Base-by-base conservation (phyloP, 192 early-diverging fungal species). In the Coemansia sp. region DNA sequence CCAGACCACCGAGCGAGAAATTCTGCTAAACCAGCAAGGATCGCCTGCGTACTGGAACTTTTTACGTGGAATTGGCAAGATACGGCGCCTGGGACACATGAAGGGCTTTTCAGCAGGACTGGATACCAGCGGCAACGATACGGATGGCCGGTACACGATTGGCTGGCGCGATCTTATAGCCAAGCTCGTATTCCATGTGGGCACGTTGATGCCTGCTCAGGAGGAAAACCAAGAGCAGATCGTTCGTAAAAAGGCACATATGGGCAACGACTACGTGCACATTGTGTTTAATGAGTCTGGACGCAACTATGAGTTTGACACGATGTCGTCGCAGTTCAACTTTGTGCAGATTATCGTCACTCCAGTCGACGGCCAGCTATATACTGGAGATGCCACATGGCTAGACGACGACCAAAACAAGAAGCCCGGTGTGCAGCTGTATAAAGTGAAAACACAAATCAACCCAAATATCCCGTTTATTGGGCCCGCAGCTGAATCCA, bases 231-330 rank as follows among this genome's bases (percentile, higher is more conserved):
- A 84, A 42, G 94, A 99, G 68, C 84, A 87, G 43, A 73, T 84
- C 42, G 83, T 91, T 62, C 87, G 82, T 57, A 99, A 99, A 62
- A 99, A 99, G 78, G 79, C 92, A 23, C 93, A 96, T 64, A 93
- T 99, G 58, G 96, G 93, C 39, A 99, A 99, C 64, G 93, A 99
- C 74, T 97, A 86, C 78, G 91, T 99, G 45, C 85, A 86, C 31
- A 88, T 99, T 58, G 85, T 96, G 8, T 99, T 87, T 60, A 94
- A 97, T 64, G 94, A 99, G 63, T 89, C 88, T 30, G 94, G 90
- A 1, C 53, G 54, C 0, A 82, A 87, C 7, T 93, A 90, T 64
- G 83, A 82, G 30, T 93, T 94, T 69, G 88, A 94, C 53, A 97
- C 93, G 5, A 81, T 97, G 28, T 87, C 93, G 3, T 86, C 88